Conservation (phyloP, 1,284 basidiomycete genomes). For the Kwoniella shivajii region DNA sequence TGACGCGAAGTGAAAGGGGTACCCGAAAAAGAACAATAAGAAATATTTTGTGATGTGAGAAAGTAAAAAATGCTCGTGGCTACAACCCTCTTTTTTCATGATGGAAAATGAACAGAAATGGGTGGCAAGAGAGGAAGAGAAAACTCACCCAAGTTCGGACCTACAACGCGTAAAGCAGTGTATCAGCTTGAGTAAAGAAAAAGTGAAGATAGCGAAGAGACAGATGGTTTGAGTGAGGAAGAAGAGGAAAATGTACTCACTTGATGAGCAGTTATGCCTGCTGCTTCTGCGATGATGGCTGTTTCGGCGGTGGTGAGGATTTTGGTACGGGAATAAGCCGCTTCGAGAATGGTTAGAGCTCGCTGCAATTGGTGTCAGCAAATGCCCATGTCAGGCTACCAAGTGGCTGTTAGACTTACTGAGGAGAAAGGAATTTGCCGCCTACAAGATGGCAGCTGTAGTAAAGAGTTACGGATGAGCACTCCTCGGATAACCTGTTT, state of each 20-base stretch:
- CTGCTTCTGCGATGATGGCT: conserved; percentile 25
- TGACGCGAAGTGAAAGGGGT: neutral
- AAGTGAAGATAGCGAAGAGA: neutral
- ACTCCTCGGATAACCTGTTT: no score
- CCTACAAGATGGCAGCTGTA: no score
- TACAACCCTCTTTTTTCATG: neutral
- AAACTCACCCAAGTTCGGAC: conserved; percentile 44
- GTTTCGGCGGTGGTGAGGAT: conserved; percentile 29
- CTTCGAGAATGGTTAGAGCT: conserved; percentile 18
- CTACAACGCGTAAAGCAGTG: conserved; percentile 10
- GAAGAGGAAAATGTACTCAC: conserved; percentile 22
- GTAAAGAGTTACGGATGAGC: no score
- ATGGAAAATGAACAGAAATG: neutral
- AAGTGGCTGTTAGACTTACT: no score
- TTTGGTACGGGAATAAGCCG: conserved; percentile 24
- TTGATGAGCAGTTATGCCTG: conserved; percentile 35
- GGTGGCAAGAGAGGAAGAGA: neutral
- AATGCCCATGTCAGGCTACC: no score
- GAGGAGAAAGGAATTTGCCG: no score
- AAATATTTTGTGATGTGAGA: neutral
- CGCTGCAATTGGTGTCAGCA: conserved; percentile 11
- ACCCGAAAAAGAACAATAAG: conserved; percentile 7
- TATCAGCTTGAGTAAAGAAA: neutral
- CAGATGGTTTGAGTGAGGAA: neutral
- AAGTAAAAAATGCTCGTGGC: neutral